Base-by-base conservation (phyloP, 441 rosid species). In the Gossypium trilobum region DNA sequence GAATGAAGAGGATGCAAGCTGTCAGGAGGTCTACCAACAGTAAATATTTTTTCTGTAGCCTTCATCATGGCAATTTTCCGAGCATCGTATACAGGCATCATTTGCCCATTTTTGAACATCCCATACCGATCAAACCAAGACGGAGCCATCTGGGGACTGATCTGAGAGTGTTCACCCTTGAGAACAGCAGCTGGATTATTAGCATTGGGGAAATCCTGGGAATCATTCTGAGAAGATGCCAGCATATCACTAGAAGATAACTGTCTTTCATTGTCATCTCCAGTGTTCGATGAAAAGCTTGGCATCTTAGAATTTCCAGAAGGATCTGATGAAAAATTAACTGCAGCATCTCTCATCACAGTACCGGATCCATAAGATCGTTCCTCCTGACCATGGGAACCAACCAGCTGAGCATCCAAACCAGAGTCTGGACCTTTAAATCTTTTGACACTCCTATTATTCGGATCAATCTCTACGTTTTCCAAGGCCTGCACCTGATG, bases 41-140 rank as follows among this genome's bases (percentile, higher is more conserved):
- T 51, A 58, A 77, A 75, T 74, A 83, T 74, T 62, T 83, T 80
- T 70, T 84, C 88, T 66, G 77, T 27, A 71, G 73, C 74, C 70
- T 79, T 87, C 79, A 73, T 42, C 23, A 78, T 54, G 58, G 81
- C 75, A 77, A 48, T 69, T 77, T 78, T 81, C 74, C 11, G 81
- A 51, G 84, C 68, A 81, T 89, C 87, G 80, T 73, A 73, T 25
- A 73, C 29, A 16, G 85, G 84, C 75, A 78, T 77, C 77, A 83
- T 83, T 78, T 87, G 82, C 78, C 90, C 92, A 70, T 88, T 89
- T 82, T 75, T 89, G 71, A 84, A 81, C 14, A 85, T 79, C 61
- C 95, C 93, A 82, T 81, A 85, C 78, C 81, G 91, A 82, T 79
- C 86, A 74, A 87, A 89, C 96, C 95, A 89, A 61, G 96, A 80